These are phyloP conservation scores for Cucurbita pepo DNA, from an alignment of 306 rosid species.

Conservation along the genomic window DNA sequence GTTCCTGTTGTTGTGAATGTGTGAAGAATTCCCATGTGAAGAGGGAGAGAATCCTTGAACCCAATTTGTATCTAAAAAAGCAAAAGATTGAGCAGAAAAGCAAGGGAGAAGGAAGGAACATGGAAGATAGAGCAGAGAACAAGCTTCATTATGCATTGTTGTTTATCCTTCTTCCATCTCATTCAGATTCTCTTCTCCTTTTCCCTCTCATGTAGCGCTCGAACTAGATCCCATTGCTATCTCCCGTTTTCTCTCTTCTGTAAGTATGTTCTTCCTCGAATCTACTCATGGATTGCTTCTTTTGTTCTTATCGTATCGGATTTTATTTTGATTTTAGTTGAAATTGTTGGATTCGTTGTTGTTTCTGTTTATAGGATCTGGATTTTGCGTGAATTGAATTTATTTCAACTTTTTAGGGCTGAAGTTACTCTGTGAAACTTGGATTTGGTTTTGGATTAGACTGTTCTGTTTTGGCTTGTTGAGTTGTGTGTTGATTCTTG, in stretches of 20 bases:
- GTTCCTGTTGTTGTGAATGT: background rate
- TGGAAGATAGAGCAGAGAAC: constrained; percentile 5
- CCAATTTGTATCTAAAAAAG: background rate
- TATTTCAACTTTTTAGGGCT: background rate
- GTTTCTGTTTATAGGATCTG: background rate
- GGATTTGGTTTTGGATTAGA: background rate
- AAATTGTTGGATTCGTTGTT: background rate
- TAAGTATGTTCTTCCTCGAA: constrained; percentile 15
- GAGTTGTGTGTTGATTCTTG: background rate
- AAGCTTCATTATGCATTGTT: constrained; percentile 4
- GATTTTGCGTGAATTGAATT: background rate
- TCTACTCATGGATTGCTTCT: background rate
- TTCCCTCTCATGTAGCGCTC: constrained; percentile 20
- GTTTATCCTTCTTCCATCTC: constrained; percentile 11
- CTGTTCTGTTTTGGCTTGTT: background rate
- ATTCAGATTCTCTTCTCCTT: constrained; percentile 8
- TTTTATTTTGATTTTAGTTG: background rate
- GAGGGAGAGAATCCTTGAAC: background rate
- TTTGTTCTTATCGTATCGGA: background rate
- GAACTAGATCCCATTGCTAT: background rate
- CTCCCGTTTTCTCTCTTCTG: constrained; percentile 19
- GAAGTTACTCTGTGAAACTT: background rate
- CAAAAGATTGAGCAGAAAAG: background rate
- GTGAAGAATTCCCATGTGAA: constrained; percentile 9
- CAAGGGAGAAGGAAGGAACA: constrained; percentile 2